phyloP scores from a whole-genome alignment of 2,329 filamentous ascomycete species.

The Didymella glomerata region DNA sequence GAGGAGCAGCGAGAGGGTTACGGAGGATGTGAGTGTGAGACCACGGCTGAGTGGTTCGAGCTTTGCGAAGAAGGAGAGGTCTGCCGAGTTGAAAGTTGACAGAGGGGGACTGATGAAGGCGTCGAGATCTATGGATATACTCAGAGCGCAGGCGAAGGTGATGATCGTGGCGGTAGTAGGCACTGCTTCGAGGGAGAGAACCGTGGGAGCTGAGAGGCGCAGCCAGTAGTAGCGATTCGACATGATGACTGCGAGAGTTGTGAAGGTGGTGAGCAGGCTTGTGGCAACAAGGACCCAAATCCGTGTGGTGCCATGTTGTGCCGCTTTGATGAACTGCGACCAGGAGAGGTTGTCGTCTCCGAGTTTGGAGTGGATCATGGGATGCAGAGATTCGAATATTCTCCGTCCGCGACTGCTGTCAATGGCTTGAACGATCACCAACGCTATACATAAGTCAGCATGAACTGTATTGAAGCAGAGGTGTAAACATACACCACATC shows the following conservation, averaged over 20 bases:
- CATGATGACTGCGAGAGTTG: slow-evolving; percentile 24
- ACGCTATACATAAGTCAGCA: slow-evolving; percentile 1
- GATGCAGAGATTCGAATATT: not conserved
- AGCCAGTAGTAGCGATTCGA: slow-evolving; percentile 27
- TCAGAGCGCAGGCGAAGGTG: slow-evolving; percentile 28
- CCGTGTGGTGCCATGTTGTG: not conserved
- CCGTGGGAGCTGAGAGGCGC: slow-evolving; percentile 22
- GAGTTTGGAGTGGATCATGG: not conserved
- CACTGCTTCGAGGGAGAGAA: slow-evolving; percentile 28
- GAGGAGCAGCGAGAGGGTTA: not conserved
- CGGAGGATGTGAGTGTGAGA: slow-evolving; percentile 20
- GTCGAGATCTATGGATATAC: slow-evolving; percentile 20
- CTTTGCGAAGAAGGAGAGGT: slow-evolving; percentile 26
- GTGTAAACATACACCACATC: slow-evolving; percentile 30
- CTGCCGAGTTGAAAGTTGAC: slow-evolving; percentile 20
- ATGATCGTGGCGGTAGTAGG: slow-evolving; percentile 22
- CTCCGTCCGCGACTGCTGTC: slow-evolving; percentile 7
- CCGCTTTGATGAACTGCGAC: slow-evolving; percentile 12
- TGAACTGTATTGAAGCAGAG: not conserved
- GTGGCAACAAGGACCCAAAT: not conserved
- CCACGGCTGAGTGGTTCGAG: slow-evolving; percentile 29
- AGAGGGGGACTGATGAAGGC: slow-evolving; percentile 12
- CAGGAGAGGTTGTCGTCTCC: not conserved
- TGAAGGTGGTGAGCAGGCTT: slow-evolving; percentile 22
- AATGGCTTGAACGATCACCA: slow-evolving; percentile 15